Base-by-base conservation (phyloP, 1,284 basidiomycete genomes). In the Austroboletus novae-zelandiae region DNA sequence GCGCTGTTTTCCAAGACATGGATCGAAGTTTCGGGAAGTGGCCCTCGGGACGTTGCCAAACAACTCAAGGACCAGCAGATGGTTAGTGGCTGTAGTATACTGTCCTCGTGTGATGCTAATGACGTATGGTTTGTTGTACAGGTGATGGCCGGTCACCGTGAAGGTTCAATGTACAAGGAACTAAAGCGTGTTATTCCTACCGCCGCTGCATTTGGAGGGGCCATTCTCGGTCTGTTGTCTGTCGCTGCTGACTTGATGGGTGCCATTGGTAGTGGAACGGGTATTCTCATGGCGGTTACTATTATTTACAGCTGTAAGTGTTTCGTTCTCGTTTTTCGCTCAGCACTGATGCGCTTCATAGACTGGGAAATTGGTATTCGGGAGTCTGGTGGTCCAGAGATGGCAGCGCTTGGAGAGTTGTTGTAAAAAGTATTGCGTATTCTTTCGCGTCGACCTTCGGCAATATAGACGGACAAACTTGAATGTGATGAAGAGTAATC, bases 1-100 rank as follows among this genome's bases (percentile, higher is more conserved):
- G 96, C 96, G 13, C 78, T 98, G 61, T 98, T 99, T 79, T 95
- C 91, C 69, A 98, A 98, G 81, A 97, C 96, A 5, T 99, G 96
- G 96, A 98, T 99, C 64, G 96, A 98, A 66, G 94, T 98, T 35
- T 98, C 94, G 2, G 96, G 96, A 32, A 91, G 87, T 50, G 94
- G 96, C 15, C 96, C 96, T 15, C 78, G 96, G 47, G 96, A 99
- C 61, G 87, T 99, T 48, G 96, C 96, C 50, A 97, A 96, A 74
- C 95, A 99, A 72, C 84, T 99, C 67, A 98, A 98, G 79, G 96
- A 99, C 63, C 95, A 98, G 72, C 89, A 91, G 64, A 95, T 98
- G 91, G 96, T 84, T 37, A 25, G 71, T 57, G 6, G 47, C 41
- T 17, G 47, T 15, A 5, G 6, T 5, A 5, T 7, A 9, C 17